Percentiles rank a stretch among this genome's conserved stretches.
Conservation (phyloP, 495 filamentous ascomycete genomes). For the Neurospora sp. region DNA sequence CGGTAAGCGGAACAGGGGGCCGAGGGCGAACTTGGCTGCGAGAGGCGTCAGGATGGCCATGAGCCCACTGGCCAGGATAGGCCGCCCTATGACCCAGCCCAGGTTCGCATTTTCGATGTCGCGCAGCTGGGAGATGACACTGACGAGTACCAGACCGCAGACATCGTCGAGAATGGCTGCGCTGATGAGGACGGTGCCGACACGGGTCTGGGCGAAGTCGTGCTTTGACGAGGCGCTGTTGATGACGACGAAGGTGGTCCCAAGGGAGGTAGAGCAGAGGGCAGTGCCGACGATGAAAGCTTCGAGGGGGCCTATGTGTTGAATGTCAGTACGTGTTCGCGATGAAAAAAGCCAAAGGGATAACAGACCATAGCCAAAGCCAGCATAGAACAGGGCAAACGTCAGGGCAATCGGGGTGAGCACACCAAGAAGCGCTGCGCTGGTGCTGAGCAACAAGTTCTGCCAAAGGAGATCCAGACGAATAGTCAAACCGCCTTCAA, state of each 20-base stretch:
- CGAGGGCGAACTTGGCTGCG: slow-evolving; percentile 4
- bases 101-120: slow-evolving; percentile 6
- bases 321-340: slow-evolving; percentile 9
- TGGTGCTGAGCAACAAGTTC: slow-evolving; percentile 48
- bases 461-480: slow-evolving; percentile 45
- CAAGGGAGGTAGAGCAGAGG: slow-evolving; percentile 64
- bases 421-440: slow-evolving; percentile 56
- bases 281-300: slow-evolving; percentile 69
- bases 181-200: slow-evolving; percentile 58
- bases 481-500: slow-evolving; percentile 63
- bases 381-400: slow-evolving; percentile 41
- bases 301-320: slow-evolving; percentile 39
- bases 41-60: slow-evolving; percentile 17
- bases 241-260: slow-evolving; percentile 70
- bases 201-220: slow-evolving; percentile 44
- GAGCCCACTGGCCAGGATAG: slow-evolving; percentile 14
- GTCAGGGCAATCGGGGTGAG: slow-evolving; percentile 55
- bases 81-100: slow-evolving; percentile 20
- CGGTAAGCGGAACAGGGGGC: slow-evolving; percentile 7
- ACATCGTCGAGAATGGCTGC: slow-evolving; percentile 83
- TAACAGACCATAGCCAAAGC: slow-evolving; percentile 12
- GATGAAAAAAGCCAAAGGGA: background rate
- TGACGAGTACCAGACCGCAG: slow-evolving; percentile 68
- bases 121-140: slow-evolving; percentile 45
- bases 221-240: slow-evolving; percentile 33